Percentiles rank a stretch among this genome's conserved stretches.
Conservation (phyloP, 148 eudicot species). For the Amaranthus hypochondriacus region DNA sequence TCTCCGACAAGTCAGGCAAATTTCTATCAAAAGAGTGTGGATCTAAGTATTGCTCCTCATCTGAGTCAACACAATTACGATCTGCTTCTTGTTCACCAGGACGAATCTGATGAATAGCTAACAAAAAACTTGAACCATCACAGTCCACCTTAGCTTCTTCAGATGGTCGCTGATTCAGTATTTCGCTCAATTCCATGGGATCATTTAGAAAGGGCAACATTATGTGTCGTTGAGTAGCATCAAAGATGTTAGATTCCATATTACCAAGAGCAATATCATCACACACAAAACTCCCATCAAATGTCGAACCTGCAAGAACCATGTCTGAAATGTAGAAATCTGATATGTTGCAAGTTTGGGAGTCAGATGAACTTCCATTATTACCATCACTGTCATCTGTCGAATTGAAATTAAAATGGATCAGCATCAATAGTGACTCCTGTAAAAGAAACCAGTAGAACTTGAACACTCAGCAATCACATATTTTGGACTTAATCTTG, state of each 20-base stretch:
- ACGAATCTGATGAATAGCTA: constrained; percentile 70
- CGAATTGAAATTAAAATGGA: constrained; percentile 19
- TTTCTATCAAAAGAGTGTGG: constrained; percentile 73
- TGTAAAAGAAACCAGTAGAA: constrained; percentile 7
- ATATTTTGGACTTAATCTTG: not conserved
- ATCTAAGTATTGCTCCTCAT: constrained; percentile 67
- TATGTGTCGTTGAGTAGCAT: constrained; percentile 52
- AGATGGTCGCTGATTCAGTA: constrained; percentile 30
- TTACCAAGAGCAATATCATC: constrained; percentile 46
- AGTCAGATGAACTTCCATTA: constrained; percentile 61
- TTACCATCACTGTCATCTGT: constrained; percentile 68
- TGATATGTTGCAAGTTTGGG: constrained; percentile 62
- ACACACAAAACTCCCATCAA: constrained; percentile 41
- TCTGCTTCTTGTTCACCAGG: constrained; percentile 59
- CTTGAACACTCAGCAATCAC: not conserved
- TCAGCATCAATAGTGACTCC: constrained; percentile 29
- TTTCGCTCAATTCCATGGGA: constrained; percentile 37
- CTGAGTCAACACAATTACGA: constrained; percentile 41
- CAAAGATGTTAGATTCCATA: constrained; percentile 51
- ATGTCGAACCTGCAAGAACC: constrained; percentile 60
- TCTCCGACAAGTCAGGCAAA: constrained; percentile 65
- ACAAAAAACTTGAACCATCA: constrained; percentile 62
- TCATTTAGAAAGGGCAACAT: constrained; percentile 63
- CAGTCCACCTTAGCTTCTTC: constrained; percentile 35
- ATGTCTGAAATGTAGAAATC: constrained; percentile 77